Base-by-base conservation (phyloP, 169 alveolate species). In the Plasmodium vivax region DNA sequence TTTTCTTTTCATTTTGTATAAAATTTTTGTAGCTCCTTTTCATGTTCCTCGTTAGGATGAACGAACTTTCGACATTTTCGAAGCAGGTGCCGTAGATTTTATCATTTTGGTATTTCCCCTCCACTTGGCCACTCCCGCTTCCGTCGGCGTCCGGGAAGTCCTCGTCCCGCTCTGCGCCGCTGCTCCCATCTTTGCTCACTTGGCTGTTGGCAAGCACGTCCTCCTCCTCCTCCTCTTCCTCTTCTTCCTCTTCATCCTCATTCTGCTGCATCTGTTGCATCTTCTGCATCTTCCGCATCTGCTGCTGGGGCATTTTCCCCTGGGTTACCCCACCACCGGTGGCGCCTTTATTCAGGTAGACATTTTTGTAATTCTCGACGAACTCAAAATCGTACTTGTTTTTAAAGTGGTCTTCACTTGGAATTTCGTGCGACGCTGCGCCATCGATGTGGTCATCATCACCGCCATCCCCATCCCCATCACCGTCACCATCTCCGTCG, bases 61-160 rank as follows among this genome's bases (percentile, higher is more conserved):
- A 75, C 10, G 93, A 85, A 30, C 23, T 75, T 23, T 85, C 80
- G 2, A 54, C 82, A 34, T 75, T 84, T 75, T 85, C 93, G 14
- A 85, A 23, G 80, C 58, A 75, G 1, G 93, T 51, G 3, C 73
- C 93, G 81, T 85, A 85, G 23, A 85, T 85, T 51, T 75, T 85
- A 54, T 54, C 85, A 32, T 51, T 75, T 75, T 43, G 38, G 75
- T 62, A 43, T 30, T 54, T 71, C 1, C 58, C 81, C 62, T 43
- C 82, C 23, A 85, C 12, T 14, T 34, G 34, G 38, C 47, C 14
- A 34, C 43, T 45, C 62, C 47, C 32, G 34, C 23, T 62, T 62
- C 14, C 36, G 34, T 62, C 38, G 36, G 32, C 75, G 75, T 23
- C 19, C 16, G 75, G 36, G 34, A 27, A n/a, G 14, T 62, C 38